Evolutionary conservation across 805 yeast genomes (phyloP), one percentile per base, ranked within the genome.

Genomic region (Torulaspora quercuum): DNA sequence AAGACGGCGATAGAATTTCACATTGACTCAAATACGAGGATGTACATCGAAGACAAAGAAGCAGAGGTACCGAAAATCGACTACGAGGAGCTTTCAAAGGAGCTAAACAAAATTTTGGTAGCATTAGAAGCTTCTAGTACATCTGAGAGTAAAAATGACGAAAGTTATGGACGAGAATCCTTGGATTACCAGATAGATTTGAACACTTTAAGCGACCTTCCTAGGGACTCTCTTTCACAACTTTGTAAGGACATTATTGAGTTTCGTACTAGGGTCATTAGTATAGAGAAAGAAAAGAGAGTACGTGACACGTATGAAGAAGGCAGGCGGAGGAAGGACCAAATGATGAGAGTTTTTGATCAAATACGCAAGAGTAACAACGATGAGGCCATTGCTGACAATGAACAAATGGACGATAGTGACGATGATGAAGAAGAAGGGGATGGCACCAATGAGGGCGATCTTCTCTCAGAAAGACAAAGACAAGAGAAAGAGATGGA

Each of bases 261-360:
- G 43, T 79, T 80, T 49, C 59, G 85, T 43, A 67, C 79, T 8
- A 69, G 67, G 29, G 80, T 78, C 18, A 55, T 76, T 39, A 68
- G 67, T 18, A 57, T 73, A 16, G 84, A 79, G 42, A 66, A 68
- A 36, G 69, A 69, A 25, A 71, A 72, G 30, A 65, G 77, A 20
- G 68, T 67, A 29, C 63, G 67, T 41, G 75, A 75, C 25, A 37
- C 37, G 6, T 40, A 47, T 34, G 57, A 55, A 27, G 64, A 59
- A 33, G 48, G 42, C 32, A 52, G 35, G 29, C 52, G 55, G 10
- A 45, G 50, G 30, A 48, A 44, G 32, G 45, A 40, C 16, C 55
- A 54, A 19, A 44, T 59, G 52, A 45, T 43, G 47, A 48, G 42
- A 25, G 42, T 53, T 7, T 55, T 59, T 22, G 61, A 56, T 9